A percentile compares a stretch with the other conserved stretches of the same genome.
phyloP scores from a whole-genome alignment of 2,329 filamentous ascomycete genomes.

The Colletotrichum lini region DNA sequence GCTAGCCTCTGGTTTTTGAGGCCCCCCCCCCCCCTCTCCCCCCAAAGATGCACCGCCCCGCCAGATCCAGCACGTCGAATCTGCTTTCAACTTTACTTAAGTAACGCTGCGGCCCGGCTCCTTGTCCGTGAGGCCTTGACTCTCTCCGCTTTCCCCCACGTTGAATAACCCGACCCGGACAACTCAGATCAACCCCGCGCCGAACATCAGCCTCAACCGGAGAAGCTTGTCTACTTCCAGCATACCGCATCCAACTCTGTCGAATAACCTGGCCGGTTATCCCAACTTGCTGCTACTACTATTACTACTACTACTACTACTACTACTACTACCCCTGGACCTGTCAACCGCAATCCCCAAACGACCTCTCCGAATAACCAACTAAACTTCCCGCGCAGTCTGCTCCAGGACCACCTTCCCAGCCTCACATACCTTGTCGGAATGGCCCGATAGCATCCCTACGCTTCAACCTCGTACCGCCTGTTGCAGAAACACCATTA shows the following conservation, averaged over 20 bases:
- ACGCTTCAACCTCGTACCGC: conserved; percentile 23
- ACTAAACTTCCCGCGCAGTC: neutral
- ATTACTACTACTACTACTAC: too few species aligned
- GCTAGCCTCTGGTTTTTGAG: conserved; percentile 37
- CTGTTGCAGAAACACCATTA: conserved; percentile 34
- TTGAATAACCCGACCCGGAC: conserved; percentile 12
- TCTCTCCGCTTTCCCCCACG: conserved; percentile 24
- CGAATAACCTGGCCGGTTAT: neutral
- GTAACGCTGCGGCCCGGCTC: conserved; percentile 32
- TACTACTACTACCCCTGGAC: neutral
- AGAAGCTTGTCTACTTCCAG: conserved; percentile 19
- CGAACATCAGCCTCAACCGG: conserved; percentile 23
- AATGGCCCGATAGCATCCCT: conserved; percentile 42
- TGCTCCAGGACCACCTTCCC: neutral
- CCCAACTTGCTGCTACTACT: neutral
- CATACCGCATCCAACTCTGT: conserved; percentile 13
- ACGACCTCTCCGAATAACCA: neutral
- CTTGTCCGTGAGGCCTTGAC: conserved; percentile 31
- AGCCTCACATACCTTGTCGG: conserved; percentile 20
- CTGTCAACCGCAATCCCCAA: neutral
- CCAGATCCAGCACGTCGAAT: conserved; percentile 20
- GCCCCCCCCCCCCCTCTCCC: conserved; percentile 24
- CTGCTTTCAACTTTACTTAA: conserved; percentile 36
- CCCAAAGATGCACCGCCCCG: conserved; percentile 31
- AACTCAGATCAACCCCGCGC: conserved; percentile 11